phyloP scores from a whole-genome alignment of 164 flowering plant species.

The Liriodendron chinense region DNA sequence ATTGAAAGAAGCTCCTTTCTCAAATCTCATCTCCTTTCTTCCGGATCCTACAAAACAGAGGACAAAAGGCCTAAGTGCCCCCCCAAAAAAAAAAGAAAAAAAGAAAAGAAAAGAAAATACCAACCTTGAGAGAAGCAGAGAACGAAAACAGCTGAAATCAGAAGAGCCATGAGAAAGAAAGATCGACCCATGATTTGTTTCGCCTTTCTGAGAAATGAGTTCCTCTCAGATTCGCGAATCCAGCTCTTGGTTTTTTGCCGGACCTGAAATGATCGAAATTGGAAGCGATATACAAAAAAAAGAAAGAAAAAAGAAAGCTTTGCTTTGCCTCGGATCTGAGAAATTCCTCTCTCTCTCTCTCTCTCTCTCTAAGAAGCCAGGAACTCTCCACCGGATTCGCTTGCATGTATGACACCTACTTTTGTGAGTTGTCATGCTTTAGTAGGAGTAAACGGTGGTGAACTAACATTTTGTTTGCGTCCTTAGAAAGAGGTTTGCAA shows the following conservation, averaged over 20 bases:
- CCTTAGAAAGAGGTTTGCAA: too few species aligned
- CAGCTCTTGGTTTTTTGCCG: neutral
- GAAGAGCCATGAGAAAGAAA: slow-evolving; percentile 13
- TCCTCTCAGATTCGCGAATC: neutral
- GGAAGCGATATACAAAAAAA: neutral
- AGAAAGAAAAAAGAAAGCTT: neutral
- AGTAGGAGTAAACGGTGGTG: too few species aligned
- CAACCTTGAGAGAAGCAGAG: slow-evolving; percentile 22
- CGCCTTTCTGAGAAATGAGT: neutral
- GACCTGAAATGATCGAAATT: neutral
- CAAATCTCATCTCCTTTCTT: slow-evolving; percentile 2
- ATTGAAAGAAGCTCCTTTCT: neutral
- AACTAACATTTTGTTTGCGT: too few species aligned
- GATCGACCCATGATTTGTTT: slow-evolving; percentile 19
- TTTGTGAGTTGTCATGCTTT: too few species aligned
- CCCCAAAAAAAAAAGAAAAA: neutral
- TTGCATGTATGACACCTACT: too few species aligned
- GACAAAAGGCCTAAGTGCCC: neutral
- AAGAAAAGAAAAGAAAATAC: neutral
- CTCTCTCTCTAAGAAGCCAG: neutral
- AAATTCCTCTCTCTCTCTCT: neutral
- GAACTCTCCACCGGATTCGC: too few species aligned
- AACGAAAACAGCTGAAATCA: slow-evolving; percentile 20
- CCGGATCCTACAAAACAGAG: neutral
- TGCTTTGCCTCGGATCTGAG: slow-evolving; percentile 1